Percentiles rank a stretch among this genome's conserved stretches.
Evolutionary conservation across 805 yeast genomes (phyloP).

Genomic region (Schwanniomyces sp.): DNA sequence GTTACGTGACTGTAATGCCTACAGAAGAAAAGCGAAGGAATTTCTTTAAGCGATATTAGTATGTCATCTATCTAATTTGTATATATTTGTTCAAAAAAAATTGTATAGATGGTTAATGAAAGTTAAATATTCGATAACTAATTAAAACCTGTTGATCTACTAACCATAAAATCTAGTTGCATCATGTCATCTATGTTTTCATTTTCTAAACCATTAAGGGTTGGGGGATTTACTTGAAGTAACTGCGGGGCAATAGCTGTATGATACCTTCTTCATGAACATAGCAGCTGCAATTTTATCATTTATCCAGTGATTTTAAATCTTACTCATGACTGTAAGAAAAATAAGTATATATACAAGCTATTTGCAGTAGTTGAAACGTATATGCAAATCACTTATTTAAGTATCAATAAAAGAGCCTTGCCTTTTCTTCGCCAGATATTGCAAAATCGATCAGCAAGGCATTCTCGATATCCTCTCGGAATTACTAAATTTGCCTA

Average conservation of each 20-base stretch:
- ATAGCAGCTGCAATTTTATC: not conserved
- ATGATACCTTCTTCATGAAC: not conserved
- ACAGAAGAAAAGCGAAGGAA: conserved; percentile 76
- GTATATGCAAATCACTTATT: no score
- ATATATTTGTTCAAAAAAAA: not conserved
- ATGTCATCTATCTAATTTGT: not conserved
- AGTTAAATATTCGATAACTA: not conserved
- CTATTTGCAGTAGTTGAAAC: no score
- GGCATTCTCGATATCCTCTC: not conserved
- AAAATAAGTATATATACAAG: no score
- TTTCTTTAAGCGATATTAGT: conserved; percentile 45
- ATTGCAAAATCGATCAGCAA: not conserved
- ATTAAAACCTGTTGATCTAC: no score
- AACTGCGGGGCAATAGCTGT: not conserved
- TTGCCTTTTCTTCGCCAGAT: not conserved
- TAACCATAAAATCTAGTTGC: no score
- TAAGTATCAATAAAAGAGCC: not conserved
- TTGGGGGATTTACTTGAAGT: no score
- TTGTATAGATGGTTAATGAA: not conserved
- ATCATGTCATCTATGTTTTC: no score
- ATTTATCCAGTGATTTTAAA: no score
- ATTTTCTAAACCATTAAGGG: no score
- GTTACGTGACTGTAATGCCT: conserved; percentile 93
- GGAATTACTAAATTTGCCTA: not conserved
- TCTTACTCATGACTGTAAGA: no score